Evolutionary conservation across 139 green algal species (phyloP), one percentile per base, ranked within the genome.

Genomic region (Micractinium conductrix): DNA sequence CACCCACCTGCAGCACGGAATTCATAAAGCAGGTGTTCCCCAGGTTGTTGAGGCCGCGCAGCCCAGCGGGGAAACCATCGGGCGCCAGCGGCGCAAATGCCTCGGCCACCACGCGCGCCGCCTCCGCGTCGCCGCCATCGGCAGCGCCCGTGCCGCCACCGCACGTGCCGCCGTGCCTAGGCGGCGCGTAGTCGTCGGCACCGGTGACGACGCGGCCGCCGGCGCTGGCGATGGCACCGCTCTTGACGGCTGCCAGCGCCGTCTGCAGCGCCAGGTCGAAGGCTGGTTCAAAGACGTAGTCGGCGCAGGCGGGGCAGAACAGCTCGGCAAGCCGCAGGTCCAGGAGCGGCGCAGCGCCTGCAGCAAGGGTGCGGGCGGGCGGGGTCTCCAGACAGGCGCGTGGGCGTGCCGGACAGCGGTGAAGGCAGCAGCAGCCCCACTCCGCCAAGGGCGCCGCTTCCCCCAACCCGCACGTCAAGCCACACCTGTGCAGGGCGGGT

Each of bases 1-100:
- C 78, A 38, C 73, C 3, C 65, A 82, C 85, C 93, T 99, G 96
- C 70, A 99, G 88, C 37, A 98, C 92, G 79, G 91, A 95, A 89
- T 96, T 98, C 94, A 99, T 98, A 90, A 98, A 99, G 91, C 96
- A 99, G 1, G 96, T 99, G 91, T 98, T 98, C 79, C 96, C 96
- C 50, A 99, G 88, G 90, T 99, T 99, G 87, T 95, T 95, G 21
- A 99, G 85, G 1, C 96, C 96, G 2, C 96, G 86, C 74, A 98
- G 90, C 10, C 96, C 96, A 17, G 79, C 35, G 17, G 84, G 85
- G 14, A 85, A 86, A 68, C 43, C 55, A 65, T 87, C 84, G 6
- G 42, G 10, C 10, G 74, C 37, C 44, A 80, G 28, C 12, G 68
- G 26, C 0, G 19, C 0, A 33, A 85, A 83, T 9, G 38, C 22